phyloP scores from a whole-genome alignment of 1,284 basidiomycete genomes.

The Sporisorium exsertum region DNA sequence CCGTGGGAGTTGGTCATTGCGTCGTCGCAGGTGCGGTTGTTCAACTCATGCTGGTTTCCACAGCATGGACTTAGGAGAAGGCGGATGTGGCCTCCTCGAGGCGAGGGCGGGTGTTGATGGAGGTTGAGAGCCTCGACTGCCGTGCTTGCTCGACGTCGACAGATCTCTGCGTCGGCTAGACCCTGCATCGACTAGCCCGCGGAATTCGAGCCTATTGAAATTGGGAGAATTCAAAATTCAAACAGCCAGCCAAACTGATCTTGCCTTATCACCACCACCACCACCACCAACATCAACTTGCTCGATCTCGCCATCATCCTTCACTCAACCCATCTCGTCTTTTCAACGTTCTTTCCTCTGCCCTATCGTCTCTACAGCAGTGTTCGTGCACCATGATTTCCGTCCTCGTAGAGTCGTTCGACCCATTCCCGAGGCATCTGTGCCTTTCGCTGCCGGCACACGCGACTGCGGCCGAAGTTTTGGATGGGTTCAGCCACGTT shows the following conservation, averaged over 20 bases:
- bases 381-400: slow-evolving; percentile 19
- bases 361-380: neutral
- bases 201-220: slow-evolving; percentile 6
- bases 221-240: slow-evolving; percentile 5
- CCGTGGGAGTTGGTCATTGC: slow-evolving; percentile 54
- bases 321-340: neutral
- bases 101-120: neutral
- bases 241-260: neutral
- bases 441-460: slow-evolving; percentile 35
- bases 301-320: slow-evolving; percentile 1
- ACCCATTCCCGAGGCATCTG: slow-evolving; percentile 45
- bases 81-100: neutral
- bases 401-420: slow-evolving; percentile 45
- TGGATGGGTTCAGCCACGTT: slow-evolving; percentile 28
- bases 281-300: slow-evolving; percentile 24
- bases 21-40: neutral
- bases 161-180: slow-evolving; percentile 16
- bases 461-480: slow-evolving; percentile 38
- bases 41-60: neutral
- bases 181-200: slow-evolving; percentile 35
- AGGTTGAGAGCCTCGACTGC: slow-evolving; percentile 1
- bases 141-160: slow-evolving; percentile 5
- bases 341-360: too few species aligned
- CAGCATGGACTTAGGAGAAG: neutral
- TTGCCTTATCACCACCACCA: slow-evolving; percentile 23